Percentiles rank a stretch among this genome's conserved stretches.
Evolutionary conservation across 2,329 filamentous ascomycete species (phyloP).

Genomic region (Graphilbum ipis-grandicollis): DNA sequence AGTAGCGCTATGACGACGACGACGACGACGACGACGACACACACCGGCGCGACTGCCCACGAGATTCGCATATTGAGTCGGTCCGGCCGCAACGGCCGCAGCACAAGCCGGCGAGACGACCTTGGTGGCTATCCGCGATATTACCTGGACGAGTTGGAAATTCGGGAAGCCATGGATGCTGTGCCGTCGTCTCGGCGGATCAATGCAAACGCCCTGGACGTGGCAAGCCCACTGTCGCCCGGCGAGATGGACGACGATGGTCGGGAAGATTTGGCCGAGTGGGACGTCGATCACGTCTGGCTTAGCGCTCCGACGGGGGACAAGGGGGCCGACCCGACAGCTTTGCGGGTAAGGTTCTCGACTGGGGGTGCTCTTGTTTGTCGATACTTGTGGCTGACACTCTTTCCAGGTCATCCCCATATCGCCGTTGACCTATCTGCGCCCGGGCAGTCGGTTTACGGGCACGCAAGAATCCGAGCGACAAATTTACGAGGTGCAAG

Average conservation of each 20-base stretch:
- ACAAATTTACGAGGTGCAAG: slow-evolving; percentile 86
- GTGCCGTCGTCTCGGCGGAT: no score
- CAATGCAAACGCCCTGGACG: slow-evolving; percentile 6
- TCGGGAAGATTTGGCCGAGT: slow-evolving; percentile 15
- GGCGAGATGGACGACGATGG: slow-evolving; percentile 17
- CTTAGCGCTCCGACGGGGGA: slow-evolving; percentile 19
- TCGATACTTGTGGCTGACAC: background rate
- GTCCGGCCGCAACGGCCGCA: background rate
- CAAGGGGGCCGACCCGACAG: slow-evolving; percentile 34
- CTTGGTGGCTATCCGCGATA: slow-evolving; percentile 11
- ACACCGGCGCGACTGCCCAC: no score
- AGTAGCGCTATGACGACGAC: background rate
- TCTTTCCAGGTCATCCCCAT: slow-evolving; percentile 47
- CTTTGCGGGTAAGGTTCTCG: slow-evolving; percentile 24
- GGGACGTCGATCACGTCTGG: slow-evolving; percentile 13
- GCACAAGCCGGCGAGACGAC: background rate
- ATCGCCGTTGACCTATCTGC: slow-evolving; percentile 71
- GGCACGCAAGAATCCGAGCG: slow-evolving; percentile 88
- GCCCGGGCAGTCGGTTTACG: slow-evolving; percentile 71
- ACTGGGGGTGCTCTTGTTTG: background rate
- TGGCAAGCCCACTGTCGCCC: background rate
- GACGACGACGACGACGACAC: no score
- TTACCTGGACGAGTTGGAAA: no score
- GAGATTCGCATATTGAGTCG: no score
- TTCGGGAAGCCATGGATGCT: no score